phyloP scores from a whole-genome alignment of 352 stramenopile genomes.

The Phytophthora cryptogea region DNA sequence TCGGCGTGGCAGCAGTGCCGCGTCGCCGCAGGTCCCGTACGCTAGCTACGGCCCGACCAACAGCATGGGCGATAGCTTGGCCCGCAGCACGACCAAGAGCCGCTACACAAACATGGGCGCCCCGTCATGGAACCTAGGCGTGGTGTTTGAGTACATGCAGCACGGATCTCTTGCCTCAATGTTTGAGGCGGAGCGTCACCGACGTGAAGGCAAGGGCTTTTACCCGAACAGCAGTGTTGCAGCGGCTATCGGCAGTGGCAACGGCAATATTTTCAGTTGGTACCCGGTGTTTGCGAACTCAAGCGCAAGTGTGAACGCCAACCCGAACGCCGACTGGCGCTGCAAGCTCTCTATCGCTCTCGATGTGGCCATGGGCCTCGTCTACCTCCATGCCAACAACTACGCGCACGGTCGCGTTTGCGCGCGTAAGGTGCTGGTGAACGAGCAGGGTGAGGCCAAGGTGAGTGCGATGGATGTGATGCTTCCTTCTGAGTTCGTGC shows the following conservation, averaged over 20 bases:
- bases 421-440: constrained; percentile 71
- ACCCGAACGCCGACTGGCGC: constrained; percentile 54
- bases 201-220: constrained; percentile 62
- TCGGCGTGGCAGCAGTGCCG: constrained; percentile 30
- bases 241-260: constrained; percentile 40
- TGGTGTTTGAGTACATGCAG: constrained; percentile 82
- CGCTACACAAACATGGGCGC: constrained; percentile 37
- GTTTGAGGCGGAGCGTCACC: constrained; percentile 61
- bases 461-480: constrained; percentile 73
- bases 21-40: constrained; percentile 12
- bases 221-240: constrained; percentile 39
- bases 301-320: constrained; percentile 43
- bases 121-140: constrained; percentile 62
- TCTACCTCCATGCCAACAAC: constrained; percentile 73
- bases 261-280: constrained; percentile 60
- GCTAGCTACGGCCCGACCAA: constrained; percentile 25
- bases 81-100: constrained; percentile 19
- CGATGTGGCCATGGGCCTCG: constrained; percentile 79
- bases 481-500: constrained; percentile 32
- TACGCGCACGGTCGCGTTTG: constrained; percentile 64
- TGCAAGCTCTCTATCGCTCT: constrained; percentile 82
- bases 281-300: constrained; percentile 46
- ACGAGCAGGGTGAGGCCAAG: constrained; percentile 77
- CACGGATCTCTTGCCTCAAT: constrained; percentile 59
- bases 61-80: constrained; percentile 25